A percentile compares a stretch with the other conserved stretches of the same genome.
These are phyloP conservation scores for Pseudogymnoascus sp. DNA, from an alignment of 2,329 filamentous ascomycete genomes.

Conservation along the genomic window DNA sequence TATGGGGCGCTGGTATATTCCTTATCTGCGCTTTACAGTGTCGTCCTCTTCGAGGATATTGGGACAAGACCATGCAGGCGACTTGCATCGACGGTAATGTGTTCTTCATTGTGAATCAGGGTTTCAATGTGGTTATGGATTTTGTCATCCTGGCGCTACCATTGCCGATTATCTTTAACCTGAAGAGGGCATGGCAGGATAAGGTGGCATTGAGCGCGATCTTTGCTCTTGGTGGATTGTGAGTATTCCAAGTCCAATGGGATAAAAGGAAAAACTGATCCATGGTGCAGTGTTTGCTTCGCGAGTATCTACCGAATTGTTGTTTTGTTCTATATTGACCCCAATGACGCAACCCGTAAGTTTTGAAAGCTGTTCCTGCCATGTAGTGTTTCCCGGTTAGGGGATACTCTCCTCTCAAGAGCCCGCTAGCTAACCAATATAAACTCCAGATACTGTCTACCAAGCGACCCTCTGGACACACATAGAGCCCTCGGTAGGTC, in stretches of 20 bases:
- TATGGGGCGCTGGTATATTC: conserved; percentile 12
- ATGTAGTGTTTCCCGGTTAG: neutral
- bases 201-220: conserved; percentile 17
- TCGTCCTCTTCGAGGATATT: conserved; percentile 18
- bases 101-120: conserved; percentile 18
- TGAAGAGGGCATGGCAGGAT: conserved; percentile 14
- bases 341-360: conserved; percentile 20
- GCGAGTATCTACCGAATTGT: conserved; percentile 21
- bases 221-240: conserved; percentile 17
- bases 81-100: conserved; percentile 17
- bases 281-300: conserved; percentile 14
- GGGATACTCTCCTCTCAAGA: neutral
- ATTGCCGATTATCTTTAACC: conserved; percentile 16
- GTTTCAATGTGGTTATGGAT: conserved; percentile 16
- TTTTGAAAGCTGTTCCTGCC: neutral
- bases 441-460: neutral
- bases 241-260: neutral
- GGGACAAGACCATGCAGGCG: conserved; percentile 17
- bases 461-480: neutral
- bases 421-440: neutral
- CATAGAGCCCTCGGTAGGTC: conserved; percentile 9
- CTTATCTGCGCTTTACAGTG: conserved; percentile 20
- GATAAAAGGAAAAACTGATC: neutral
- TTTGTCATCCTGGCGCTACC: conserved; percentile 15
- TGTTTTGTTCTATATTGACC: conserved; percentile 18